phyloP scores from a whole-genome alignment of 106 monocot genomes.

The Dioscorea zingiberensis region DNA sequence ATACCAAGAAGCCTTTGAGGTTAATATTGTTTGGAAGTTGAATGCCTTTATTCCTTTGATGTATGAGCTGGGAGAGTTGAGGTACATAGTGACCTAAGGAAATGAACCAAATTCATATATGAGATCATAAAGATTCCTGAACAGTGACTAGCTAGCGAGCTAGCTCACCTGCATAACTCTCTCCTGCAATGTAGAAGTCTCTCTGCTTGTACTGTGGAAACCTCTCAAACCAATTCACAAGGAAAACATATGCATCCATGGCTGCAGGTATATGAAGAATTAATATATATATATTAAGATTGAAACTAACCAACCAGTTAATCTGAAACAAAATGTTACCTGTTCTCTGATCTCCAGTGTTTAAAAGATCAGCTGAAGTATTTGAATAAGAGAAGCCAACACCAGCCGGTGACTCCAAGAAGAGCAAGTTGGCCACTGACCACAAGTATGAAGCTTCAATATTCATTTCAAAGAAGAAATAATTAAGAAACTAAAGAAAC shows the following conservation, averaged over 20 bases:
- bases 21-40: slow-evolving; percentile 62
- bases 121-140: too few species aligned
- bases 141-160: too few species aligned
- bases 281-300: neutral
- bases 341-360: slow-evolving; percentile 54
- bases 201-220: slow-evolving; percentile 82
- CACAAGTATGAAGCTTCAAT: too few species aligned
- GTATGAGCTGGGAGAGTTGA: slow-evolving; percentile 76
- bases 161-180: slow-evolving; percentile 74
- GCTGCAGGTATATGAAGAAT: slow-evolving; percentile 17
- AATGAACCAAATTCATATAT: neutral
- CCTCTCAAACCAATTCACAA: slow-evolving; percentile 74
- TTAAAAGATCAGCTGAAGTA: slow-evolving; percentile 49
- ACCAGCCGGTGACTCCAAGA: slow-evolving; percentile 90
- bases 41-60: slow-evolving; percentile 48
- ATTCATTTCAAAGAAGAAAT: too few species aligned
- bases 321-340: slow-evolving; percentile 17
- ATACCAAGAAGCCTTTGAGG: slow-evolving; percentile 91
- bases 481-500: too few species aligned
- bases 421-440: slow-evolving; percentile 76
- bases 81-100: slow-evolving; percentile 86
- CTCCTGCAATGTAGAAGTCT: slow-evolving; percentile 85
- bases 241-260: slow-evolving; percentile 62
- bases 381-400: slow-evolving; percentile 94
- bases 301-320: neutral